Percentiles rank a stretch among this genome's conserved stretches.
Conservation (phyloP, 495 filamentous ascomycete species). For the Penicillium riverlandense region DNA sequence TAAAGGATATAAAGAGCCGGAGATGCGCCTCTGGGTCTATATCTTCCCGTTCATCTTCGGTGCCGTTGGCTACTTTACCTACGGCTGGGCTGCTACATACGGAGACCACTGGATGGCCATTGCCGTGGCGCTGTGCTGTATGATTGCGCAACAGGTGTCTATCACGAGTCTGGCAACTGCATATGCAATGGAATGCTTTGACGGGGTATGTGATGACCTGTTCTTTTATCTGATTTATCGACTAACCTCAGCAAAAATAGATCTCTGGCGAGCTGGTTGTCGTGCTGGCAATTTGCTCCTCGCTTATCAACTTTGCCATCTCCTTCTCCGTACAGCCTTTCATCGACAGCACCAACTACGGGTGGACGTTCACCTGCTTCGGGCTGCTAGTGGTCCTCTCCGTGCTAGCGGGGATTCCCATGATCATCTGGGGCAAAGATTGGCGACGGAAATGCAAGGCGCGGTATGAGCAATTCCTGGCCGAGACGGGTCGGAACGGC, state of each 20-base stretch:
- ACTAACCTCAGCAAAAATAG: background rate
- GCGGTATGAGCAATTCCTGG: slow-evolving; percentile 19
- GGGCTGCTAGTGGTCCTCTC: slow-evolving; percentile 17
- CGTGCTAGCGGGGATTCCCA: slow-evolving; percentile 12
- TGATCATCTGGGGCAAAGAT: slow-evolving; percentile 23
- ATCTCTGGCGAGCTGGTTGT: slow-evolving; percentile 28
- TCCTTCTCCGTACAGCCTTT: slow-evolving; percentile 26
- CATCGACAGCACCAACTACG: slow-evolving; percentile 22
- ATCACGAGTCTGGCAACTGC: slow-evolving; percentile 30
- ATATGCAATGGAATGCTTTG: slow-evolving; percentile 34
- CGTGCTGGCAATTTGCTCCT: slow-evolving; percentile 25
- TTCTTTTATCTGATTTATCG: background rate
- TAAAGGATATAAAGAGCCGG: slow-evolving; percentile 28
- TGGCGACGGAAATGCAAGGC: slow-evolving; percentile 20
- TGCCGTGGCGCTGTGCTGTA: slow-evolving; percentile 22
- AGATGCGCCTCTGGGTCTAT: slow-evolving; percentile 25
- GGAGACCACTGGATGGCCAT: slow-evolving; percentile 26
- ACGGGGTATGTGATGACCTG: slow-evolving; percentile 13
- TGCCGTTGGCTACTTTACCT: slow-evolving; percentile 24
- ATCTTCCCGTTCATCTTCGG: slow-evolving; percentile 19
- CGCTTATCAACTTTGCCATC: slow-evolving; percentile 25
- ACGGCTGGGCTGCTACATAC: slow-evolving; percentile 26
- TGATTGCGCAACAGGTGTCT: slow-evolving; percentile 33
- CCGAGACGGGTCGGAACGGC: slow-evolving; percentile 7
- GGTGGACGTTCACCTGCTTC: slow-evolving; percentile 24